Evolutionary conservation across 768 basidiomycete species (phyloP).

Genomic region (Naganishia kalamii): DNA sequence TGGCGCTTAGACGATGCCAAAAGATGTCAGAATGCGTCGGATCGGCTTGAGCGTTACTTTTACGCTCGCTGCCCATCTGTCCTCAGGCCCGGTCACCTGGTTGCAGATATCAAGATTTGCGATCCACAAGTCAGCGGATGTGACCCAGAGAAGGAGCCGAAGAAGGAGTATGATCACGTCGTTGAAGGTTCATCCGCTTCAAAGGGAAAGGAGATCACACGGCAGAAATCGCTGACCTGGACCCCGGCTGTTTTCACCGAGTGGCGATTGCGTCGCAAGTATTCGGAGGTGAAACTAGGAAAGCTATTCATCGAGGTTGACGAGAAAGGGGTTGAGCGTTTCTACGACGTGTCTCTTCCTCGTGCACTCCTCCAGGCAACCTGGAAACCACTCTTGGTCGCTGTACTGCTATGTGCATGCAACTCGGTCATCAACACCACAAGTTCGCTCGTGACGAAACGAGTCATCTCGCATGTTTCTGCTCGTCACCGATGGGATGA

Average conservation of each 20-base stretch:
- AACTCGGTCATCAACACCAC: background rate
- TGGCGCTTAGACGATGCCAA: conserved; percentile 14
- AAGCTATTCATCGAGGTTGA: background rate
- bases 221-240: background rate
- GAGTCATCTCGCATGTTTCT: conserved; percentile 52
- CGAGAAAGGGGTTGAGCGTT: background rate
- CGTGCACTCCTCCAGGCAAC: background rate
- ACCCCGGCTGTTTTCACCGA: background rate
- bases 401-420: background rate
- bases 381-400: background rate
- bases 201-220: too few species aligned
- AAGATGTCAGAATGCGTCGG: background rate
- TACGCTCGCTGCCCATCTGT: conserved; percentile 10
- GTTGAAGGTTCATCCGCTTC: too few species aligned
- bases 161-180: too few species aligned
- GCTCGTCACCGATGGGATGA: conserved; percentile 40
- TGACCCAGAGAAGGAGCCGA: too few species aligned
- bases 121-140: too few species aligned
- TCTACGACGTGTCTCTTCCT: background rate
- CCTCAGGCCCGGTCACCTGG: background rate
- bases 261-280: background rate
- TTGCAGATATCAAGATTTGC: background rate
- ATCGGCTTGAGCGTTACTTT: conserved; percentile 13
- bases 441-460: conserved; percentile 50
- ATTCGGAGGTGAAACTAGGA: background rate